phyloP scores from a whole-genome alignment of 805 yeast species.

The Kodamaea hsintzibuensis region DNA sequence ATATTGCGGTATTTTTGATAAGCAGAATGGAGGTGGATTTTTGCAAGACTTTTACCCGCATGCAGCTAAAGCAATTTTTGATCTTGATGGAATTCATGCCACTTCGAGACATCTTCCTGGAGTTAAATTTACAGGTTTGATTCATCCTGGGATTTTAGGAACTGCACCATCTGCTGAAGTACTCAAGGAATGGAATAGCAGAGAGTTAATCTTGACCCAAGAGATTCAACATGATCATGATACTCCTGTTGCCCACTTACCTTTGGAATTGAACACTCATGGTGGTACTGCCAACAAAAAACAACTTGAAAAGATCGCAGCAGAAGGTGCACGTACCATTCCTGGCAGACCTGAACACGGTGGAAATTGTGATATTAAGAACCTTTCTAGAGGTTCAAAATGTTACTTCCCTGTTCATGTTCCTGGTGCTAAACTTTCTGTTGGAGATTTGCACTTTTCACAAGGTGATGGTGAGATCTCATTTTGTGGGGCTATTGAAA shows the following conservation, averaged over 20 bases:
- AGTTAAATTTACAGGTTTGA: conserved; percentile 49
- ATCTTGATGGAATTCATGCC: conserved; percentile 51
- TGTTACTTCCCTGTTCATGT: conserved; percentile 50
- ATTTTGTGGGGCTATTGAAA: conserved; percentile 56
- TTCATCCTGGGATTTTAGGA: conserved; percentile 55
- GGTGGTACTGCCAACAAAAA: conserved; percentile 41
- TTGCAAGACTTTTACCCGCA: conserved; percentile 50
- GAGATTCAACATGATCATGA: conserved; percentile 30
- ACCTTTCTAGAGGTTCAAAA: conserved; percentile 50
- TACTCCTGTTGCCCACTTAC: conserved; percentile 45
- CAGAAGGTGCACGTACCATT: conserved; percentile 52
- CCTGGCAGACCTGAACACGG: conserved; percentile 57
- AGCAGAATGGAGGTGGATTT: conserved; percentile 53
- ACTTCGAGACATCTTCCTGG: conserved; percentile 52
- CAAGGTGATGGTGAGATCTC: conserved; percentile 58
- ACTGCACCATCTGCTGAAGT: conserved; percentile 49
- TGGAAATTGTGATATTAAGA: conserved; percentile 55
- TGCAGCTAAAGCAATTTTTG: conserved; percentile 54
- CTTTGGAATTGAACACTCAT: conserved; percentile 35
- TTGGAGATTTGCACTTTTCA: conserved; percentile 53
- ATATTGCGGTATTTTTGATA: conserved; percentile 50
- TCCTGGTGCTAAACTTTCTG: conserved; percentile 47
- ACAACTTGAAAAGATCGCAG: conserved; percentile 28
- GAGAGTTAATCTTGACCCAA: conserved; percentile 40
- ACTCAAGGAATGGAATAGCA: conserved; percentile 44